Conservation (phyloP, 495 filamentous ascomycete genomes). For the Glarea lozoyensis region DNA sequence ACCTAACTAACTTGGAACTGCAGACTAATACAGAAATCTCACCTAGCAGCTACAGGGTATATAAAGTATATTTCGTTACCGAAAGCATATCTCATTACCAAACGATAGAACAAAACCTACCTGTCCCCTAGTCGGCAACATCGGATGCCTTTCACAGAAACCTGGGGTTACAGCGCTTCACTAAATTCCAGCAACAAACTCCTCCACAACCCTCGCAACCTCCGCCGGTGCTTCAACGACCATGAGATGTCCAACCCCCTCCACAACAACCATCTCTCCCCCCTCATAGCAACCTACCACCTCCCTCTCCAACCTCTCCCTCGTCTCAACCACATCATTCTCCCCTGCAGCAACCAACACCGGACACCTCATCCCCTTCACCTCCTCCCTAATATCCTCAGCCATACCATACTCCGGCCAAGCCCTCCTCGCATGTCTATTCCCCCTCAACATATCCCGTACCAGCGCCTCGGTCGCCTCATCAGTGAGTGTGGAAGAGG, state of each 20-base stretch:
- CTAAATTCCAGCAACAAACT: too few species aligned
- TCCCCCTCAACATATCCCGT: conserved; percentile 25
- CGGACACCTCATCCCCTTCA: conserved; percentile 21
- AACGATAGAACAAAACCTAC: too few species aligned
- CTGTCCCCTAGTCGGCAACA: too few species aligned
- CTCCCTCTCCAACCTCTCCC: conserved; percentile 17
- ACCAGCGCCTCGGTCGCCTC: conserved; percentile 22
- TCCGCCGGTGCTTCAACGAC: conserved; percentile 13
- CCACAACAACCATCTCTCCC: conserved; percentile 13
- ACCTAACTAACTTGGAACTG: too few species aligned
- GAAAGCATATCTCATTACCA: too few species aligned
- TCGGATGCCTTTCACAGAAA: too few species aligned
- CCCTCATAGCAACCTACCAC: conserved; percentile 11
- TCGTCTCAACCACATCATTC: conserved; percentile 25
- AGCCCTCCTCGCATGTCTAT: conserved; percentile 24
- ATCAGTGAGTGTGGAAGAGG: conserved; percentile 15
- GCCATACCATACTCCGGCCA: conserved; percentile 33
- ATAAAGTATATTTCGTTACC: too few species aligned
- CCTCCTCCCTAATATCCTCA: conserved; percentile 26
- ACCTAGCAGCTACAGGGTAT: too few species aligned
- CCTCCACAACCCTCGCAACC: conserved; percentile 1
- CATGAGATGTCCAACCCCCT: conserved; percentile 16
- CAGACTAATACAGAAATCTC: too few species aligned
- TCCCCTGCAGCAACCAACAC: conserved; percentile 29
- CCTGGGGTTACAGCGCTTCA: too few species aligned